Base-by-base conservation (phyloP, 257 asterid genomes). In the Ballota nigra region DNA sequence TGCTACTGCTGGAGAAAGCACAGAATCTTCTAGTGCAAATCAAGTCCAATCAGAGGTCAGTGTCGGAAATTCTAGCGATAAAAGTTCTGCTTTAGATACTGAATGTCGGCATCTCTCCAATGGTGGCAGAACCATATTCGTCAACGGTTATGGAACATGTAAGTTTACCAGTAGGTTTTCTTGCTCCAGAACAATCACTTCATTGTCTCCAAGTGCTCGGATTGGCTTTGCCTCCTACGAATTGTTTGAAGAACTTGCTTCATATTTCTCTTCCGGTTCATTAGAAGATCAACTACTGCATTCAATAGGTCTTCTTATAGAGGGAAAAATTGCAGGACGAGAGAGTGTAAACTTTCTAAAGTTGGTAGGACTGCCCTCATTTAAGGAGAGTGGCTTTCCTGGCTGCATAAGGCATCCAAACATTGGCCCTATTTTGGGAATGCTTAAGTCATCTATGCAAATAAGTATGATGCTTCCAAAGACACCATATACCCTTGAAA, bases 391-490 rank as follows among this genome's bases (percentile, higher is more conserved):
- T 22, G 82, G 79, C 45, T 79, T 86, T 77, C 99, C 99, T 62
- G 97, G 98, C 68, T 94, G 96, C 83, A 40, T 91, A 83, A 88
- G 99, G 84, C 98, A 94, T 82, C 99, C 98, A 38, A 94, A 94
- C 64, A 79, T 94, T 63, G 71, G 78, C 73, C 98, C 99, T 11
- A 69, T 92, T 79, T 78, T 89, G 77, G 98, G 96, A 65, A 84
- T 94, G 87, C 80, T 89, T 3, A 88, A 81, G 79, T 85, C 88
- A 70, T 77, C 86, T 12, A 69, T 66, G 55, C 76, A 88, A 53
- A 81, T 87, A 31, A 66, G 69, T 75, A 47, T 87, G 65, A 83
- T 86, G 78, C 87, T 85, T 70, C 95, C 95, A 71, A 88, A 89
- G 81, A 53, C 84, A 68, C 88, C 90, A 45, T 85, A 81, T 68